phyloP scores from a whole-genome alignment of 2,329 filamentous ascomycete species.

The Epichloe brachyelytri region DNA sequence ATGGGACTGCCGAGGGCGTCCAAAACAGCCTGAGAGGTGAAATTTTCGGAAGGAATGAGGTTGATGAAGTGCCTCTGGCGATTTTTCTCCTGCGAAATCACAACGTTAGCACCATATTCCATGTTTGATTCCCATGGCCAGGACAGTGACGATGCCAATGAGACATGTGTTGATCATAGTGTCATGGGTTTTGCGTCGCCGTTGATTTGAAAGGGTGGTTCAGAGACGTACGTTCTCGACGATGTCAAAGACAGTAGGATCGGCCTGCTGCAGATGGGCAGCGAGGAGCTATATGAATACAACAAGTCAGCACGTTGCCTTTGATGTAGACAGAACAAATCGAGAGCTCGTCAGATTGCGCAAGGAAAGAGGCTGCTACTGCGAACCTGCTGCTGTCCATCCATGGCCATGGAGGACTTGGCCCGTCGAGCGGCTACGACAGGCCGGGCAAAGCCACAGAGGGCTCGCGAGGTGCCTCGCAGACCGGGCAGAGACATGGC shows the following conservation, averaged over 20 bases:
- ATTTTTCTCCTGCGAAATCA: slow-evolving; percentile 63
- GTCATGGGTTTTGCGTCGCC: background rate
- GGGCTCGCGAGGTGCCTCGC: slow-evolving; percentile 34
- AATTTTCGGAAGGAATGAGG: slow-evolving; percentile 89
- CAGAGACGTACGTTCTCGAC: slow-evolving; percentile 60
- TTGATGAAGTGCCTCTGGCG: slow-evolving; percentile 98
- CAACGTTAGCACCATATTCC: background rate
- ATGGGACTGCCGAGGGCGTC: slow-evolving; percentile 88
- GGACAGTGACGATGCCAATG: background rate
- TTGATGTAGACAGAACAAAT: background rate
- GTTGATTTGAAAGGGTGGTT: background rate
- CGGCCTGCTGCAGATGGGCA: slow-evolving; percentile 66
- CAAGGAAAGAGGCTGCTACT: background rate
- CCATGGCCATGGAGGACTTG: slow-evolving; percentile 34
- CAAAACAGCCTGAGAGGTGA: slow-evolving; percentile 83
- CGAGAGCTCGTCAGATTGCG: slow-evolving; percentile 6
- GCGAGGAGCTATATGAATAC: slow-evolving; percentile 59
- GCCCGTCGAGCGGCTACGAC: slow-evolving; percentile 20
- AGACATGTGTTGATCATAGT: background rate
- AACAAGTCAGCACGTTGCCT: slow-evolving; percentile 6
- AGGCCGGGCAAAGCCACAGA: slow-evolving; percentile 28
- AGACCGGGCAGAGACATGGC: slow-evolving; percentile 35
- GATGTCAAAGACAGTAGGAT: slow-evolving; percentile 78
- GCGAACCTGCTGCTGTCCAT: slow-evolving; percentile 48
- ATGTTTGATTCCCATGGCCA: background rate